These are phyloP conservation scores for Pseudogymnoascus sp. DNA, from an alignment of 2,329 filamentous ascomycete genomes.

Conservation along the genomic window DNA sequence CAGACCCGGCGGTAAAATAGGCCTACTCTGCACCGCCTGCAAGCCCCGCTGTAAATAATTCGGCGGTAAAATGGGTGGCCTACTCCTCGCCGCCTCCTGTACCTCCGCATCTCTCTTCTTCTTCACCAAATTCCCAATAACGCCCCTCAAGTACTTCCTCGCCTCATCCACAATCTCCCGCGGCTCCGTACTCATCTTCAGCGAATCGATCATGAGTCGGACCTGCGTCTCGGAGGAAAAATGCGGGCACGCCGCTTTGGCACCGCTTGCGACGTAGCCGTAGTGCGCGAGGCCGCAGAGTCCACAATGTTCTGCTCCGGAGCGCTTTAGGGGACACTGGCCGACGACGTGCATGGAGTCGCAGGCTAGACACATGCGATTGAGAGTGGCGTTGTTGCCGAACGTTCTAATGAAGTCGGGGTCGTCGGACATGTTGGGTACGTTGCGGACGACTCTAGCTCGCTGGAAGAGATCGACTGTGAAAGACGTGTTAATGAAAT, in stretches of 20 bases:
- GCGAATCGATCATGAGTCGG: conserved; percentile 51
- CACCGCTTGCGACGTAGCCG: conserved; percentile 38
- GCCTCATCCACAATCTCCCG: conserved; percentile 38
- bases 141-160: conserved; percentile 10
- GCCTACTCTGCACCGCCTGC: not conserved
- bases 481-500: not conserved
- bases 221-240: conserved; percentile 56
- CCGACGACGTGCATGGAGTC: conserved; percentile 43
- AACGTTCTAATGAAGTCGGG: not conserved
- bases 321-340: conserved; percentile 51
- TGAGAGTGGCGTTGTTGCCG: not conserved
- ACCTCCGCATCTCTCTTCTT: conserved; percentile 7
- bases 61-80: not conserved
- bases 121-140: conserved; percentile 10
- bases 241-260: conserved; percentile 42
- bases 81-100: not conserved
- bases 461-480: conserved; percentile 1
- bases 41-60: no score
- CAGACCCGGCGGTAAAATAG: not conserved
- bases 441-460: not conserved
- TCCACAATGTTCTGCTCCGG: conserved; percentile 52
- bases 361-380: conserved; percentile 43
- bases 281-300: conserved; percentile 57
- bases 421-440: not conserved
- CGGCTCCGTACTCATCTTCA: conserved; percentile 51